A percentile compares a stretch with the other conserved stretches of the same genome.
phyloP scores from a whole-genome alignment of 192 early-diverging fungal species.

The Coemansia sp. region DNA sequence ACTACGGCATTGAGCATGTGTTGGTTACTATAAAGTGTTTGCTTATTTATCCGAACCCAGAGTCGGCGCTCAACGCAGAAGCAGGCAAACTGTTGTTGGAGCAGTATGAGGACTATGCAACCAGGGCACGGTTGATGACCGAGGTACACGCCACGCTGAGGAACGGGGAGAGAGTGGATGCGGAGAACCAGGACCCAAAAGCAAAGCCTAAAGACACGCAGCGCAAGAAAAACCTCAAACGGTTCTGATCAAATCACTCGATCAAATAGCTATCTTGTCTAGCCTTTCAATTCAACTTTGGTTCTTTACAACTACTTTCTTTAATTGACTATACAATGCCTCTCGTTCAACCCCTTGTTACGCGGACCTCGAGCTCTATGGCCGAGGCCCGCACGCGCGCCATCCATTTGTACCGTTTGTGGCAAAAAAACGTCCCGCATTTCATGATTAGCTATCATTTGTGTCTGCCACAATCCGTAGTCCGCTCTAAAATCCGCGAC shows the following conservation, averaged over 20 bases:
- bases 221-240: slow-evolving; percentile 53
- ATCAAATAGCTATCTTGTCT: background rate
- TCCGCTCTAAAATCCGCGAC: slow-evolving; percentile 83
- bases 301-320: background rate
- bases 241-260: slow-evolving; percentile 24
- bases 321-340: slow-evolving; percentile 30
- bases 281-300: background rate
- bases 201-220: slow-evolving; percentile 17
- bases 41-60: slow-evolving; percentile 91
- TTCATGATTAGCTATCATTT: slow-evolving; percentile 74
- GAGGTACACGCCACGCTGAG: slow-evolving; percentile 67
- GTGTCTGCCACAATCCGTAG: slow-evolving; percentile 65
- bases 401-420: slow-evolving; percentile 70
- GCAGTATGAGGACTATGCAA: slow-evolving; percentile 80
- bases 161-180: slow-evolving; percentile 8
- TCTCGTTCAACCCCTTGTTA: slow-evolving; percentile 39
- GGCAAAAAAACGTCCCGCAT: slow-evolving; percentile 64
- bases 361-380: slow-evolving; percentile 59
- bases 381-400: slow-evolving; percentile 63
- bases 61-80: slow-evolving; percentile 95
- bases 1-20: slow-evolving; percentile 80
- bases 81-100: slow-evolving; percentile 89
- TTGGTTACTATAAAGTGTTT: slow-evolving; percentile 93
- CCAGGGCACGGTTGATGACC: slow-evolving; percentile 77
- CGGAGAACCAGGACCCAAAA: slow-evolving; percentile 29